Evolutionary conservation across 192 early-diverging fungal genomes (phyloP).

Genomic region (Gonapodya sp.): DNA sequence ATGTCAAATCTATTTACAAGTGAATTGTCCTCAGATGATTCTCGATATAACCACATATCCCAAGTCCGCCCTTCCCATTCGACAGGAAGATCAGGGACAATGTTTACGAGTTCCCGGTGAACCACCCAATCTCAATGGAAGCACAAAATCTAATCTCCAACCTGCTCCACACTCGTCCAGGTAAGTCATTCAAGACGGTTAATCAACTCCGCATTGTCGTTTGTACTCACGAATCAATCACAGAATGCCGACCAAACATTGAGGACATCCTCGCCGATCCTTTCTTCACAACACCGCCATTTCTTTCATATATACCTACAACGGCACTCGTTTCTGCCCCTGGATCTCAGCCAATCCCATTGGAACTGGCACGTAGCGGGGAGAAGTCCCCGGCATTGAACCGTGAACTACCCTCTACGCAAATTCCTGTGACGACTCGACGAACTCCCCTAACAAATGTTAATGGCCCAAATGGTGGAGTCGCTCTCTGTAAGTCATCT

Average conservation of each 20-base stretch:
- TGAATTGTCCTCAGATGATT: slow-evolving; percentile 20
- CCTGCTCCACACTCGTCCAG: slow-evolving; percentile 59
- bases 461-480: too few species aligned
- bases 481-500: too few species aligned
- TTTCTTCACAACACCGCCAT: slow-evolving; percentile 28
- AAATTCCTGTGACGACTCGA: too few species aligned
- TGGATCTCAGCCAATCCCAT: too few species aligned
- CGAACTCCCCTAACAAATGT: too few species aligned
- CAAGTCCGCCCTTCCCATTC: background rate
- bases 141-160: slow-evolving; percentile 58
- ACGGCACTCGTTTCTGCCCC: too few species aligned
- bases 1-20: slow-evolving; percentile 69
- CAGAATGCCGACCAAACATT: slow-evolving; percentile 33
- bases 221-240: slow-evolving; percentile 4
- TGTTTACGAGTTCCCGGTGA: slow-evolving; percentile 60
- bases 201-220: background rate
- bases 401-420: too few species aligned
- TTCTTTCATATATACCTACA: slow-evolving; percentile 28
- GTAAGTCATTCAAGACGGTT: slow-evolving; percentile 25
- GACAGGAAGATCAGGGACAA: slow-evolving; percentile 58
- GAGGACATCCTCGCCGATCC: slow-evolving; percentile 34
- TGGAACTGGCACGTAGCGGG: too few species aligned
- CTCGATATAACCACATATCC: background rate
- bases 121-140: slow-evolving; percentile 42
- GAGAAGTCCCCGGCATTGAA: too few species aligned